Percentiles rank a stretch among this genome's conserved stretches.
Evolutionary conservation across 139 green algal genomes (phyloP).

Genomic region (Picochlorum sp.): DNA sequence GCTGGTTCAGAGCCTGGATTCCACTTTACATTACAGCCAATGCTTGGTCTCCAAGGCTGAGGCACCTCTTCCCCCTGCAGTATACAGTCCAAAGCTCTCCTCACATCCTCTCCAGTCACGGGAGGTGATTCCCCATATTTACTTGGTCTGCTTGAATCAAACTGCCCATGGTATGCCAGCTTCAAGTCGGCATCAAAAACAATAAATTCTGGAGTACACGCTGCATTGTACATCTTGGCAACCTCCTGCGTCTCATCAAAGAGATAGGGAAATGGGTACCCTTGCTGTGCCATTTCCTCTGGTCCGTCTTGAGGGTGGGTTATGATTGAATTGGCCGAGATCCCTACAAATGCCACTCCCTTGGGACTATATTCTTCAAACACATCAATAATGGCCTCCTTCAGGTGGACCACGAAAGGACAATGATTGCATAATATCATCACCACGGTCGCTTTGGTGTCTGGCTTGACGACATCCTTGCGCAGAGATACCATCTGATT

Average conservation of each 20-base stretch:
- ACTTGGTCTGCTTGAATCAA: conserved; percentile 49
- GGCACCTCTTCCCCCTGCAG: conserved; percentile 32
- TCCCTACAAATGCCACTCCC: conserved; percentile 60
- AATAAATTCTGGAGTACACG: conserved; percentile 70
- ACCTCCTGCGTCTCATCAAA: conserved; percentile 71
- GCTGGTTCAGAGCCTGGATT: conserved; percentile 28
- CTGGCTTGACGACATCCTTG: conserved; percentile 34
- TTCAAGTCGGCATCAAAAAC: conserved; percentile 48
- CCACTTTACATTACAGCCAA: conserved; percentile 67
- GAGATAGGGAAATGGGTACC: conserved; percentile 30
- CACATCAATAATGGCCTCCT: conserved; percentile 41
- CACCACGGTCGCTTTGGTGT: conserved; percentile 43
- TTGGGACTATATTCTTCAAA: conserved; percentile 45
- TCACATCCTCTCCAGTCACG: conserved; percentile 43
- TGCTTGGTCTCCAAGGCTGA: conserved; percentile 21
- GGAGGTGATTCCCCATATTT: neutral
- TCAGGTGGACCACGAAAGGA: conserved; percentile 69
- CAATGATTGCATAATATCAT: conserved; percentile 81
- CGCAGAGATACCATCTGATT: conserved; percentile 42
- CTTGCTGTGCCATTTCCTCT: conserved; percentile 57
- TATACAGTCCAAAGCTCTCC: conserved; percentile 47
- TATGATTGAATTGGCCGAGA: conserved; percentile 61
- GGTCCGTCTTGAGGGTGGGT: conserved; percentile 44
- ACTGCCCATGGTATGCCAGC: conserved; percentile 76
- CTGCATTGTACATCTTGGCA: conserved; percentile 67